Base-by-base conservation (phyloP, 2,329 filamentous ascomycete species). In the Leptographium flavum region DNA sequence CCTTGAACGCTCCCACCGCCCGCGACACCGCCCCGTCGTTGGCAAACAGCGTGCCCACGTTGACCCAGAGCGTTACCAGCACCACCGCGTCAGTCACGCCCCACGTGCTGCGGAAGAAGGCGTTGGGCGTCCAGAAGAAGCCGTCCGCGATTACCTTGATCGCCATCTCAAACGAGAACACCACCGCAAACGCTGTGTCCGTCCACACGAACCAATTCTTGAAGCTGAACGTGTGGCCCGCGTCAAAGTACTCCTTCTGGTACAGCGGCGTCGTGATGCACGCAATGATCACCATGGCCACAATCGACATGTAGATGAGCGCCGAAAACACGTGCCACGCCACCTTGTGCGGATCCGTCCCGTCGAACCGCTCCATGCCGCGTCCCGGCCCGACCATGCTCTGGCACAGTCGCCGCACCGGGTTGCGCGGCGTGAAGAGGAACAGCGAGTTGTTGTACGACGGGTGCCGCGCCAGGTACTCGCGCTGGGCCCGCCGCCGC, bases 81-180 rank as follows among this genome's bases (percentile, higher is more conserved):
- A 98, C 92, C 38, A 96, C 63, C 0, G 83, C 87, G 58, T 98
- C 92, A 52, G 98, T 95, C 50, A 94, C 80, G 7, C 92, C 93
- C 92, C 92, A 98, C 0, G 88, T 90, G 57, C 90, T 90, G 55
- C 92, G 81, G 60, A 95, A 87, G 59, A 94, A 98, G 3, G 93
- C 93, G 62, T 98, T 95, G 0, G 92, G 92, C 0, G 92, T 95
- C 77, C 86, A 96, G 60, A 95, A 83, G 55, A 94, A 83, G 8
- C 92, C 92, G 64, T 98, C 92, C 0, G 92, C 92, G 55, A 98
- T 79, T 45, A 94, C 80, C 61, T 98, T 98, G 65, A 98, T 88
- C 6, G 79, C 57, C 1, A 88, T 87, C 62, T 98, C 92, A 7
- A 85, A 58, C 0, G 83, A 83, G 64, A 98, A 98, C 14, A 98